Conservation (phyloP, 768 basidiomycete genomes). For the Tylopilus sp. region DNA sequence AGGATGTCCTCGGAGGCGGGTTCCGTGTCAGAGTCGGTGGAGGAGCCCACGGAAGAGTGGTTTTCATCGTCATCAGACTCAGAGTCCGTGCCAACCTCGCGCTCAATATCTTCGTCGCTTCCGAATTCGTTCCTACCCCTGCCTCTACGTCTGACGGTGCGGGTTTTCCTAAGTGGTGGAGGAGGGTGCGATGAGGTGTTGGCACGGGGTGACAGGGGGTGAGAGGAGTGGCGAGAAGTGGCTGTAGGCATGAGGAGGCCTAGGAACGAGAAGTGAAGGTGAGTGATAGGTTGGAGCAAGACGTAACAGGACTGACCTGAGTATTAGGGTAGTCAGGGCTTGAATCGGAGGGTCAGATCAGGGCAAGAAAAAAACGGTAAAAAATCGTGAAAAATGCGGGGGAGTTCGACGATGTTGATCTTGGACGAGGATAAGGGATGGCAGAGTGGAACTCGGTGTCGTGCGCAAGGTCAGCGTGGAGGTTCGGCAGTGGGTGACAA, state of each 20-base stretch:
- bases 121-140: constrained; percentile 55
- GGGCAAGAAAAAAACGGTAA: constrained; percentile 17
- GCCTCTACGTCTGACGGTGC: constrained; percentile 57
- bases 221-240: constrained; percentile 34
- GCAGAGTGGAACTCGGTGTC: constrained; percentile 3
- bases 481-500: constrained; percentile 29
- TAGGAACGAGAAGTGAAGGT: constrained; percentile 6
- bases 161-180: constrained; percentile 33
- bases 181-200: constrained; percentile 32
- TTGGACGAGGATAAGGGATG: constrained; percentile 15
- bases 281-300: constrained; percentile 18
- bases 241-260: constrained; percentile 45
- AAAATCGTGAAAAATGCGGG: constrained; percentile 18
- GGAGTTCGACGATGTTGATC: constrained; percentile 6
- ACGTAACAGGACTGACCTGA: constrained; percentile 34
- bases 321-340: constrained; percentile 22
- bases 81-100: constrained; percentile 69
- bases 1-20: constrained; percentile 62
- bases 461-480: constrained; percentile 19
- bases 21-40: constrained; percentile 69
- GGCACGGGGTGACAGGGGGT: constrained; percentile 28
- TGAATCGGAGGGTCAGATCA: constrained; percentile 24
- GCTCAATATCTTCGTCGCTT: constrained; percentile 76
- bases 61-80: constrained; percentile 56
- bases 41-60: constrained; percentile 54